phyloP scores from a whole-genome alignment of 306 rosid genomes.

The Cucumis cinereus region DNA sequence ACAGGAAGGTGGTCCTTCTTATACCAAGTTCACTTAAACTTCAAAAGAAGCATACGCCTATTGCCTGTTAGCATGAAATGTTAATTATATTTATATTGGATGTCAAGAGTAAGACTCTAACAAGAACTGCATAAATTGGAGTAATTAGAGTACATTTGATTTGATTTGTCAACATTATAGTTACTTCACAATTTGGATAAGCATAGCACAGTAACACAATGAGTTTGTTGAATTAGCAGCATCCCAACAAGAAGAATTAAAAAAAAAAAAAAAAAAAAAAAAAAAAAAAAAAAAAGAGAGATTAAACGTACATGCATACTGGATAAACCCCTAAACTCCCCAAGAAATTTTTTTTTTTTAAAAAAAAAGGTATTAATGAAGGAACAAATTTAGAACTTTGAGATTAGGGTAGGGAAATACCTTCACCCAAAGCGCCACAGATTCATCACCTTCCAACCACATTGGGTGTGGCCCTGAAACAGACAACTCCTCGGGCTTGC shows the following conservation, averaged over 20 bases:
- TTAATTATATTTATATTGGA: not conserved
- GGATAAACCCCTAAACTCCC: not conserved
- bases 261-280: too few relatives aligned
- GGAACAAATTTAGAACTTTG: not conserved
- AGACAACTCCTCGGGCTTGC: conserved; percentile 52
- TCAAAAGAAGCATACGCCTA: not conserved
- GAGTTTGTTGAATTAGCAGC: not conserved
- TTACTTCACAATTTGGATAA: not conserved
- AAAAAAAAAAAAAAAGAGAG: not conserved
- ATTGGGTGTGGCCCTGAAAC: conserved; percentile 60
- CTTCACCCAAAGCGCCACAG: conserved; percentile 97
- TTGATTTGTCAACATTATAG: not conserved
- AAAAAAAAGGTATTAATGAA: not conserved
- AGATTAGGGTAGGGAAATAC: conserved; percentile 21
- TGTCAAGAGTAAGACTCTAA: not conserved
- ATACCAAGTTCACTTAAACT: not conserved
- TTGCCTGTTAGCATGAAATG: not conserved
- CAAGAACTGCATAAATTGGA: not conserved
- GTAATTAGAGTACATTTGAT: not conserved
- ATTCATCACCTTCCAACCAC: conserved; percentile 80
- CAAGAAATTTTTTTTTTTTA: too few relatives aligned
- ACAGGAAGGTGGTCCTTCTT: not conserved
- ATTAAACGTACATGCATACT: not conserved
- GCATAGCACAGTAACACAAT: not conserved
- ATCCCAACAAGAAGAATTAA: not conserved